Base-by-base conservation (phyloP, 2,329 filamentous ascomycete species). In the Penicillium sp. region DNA sequence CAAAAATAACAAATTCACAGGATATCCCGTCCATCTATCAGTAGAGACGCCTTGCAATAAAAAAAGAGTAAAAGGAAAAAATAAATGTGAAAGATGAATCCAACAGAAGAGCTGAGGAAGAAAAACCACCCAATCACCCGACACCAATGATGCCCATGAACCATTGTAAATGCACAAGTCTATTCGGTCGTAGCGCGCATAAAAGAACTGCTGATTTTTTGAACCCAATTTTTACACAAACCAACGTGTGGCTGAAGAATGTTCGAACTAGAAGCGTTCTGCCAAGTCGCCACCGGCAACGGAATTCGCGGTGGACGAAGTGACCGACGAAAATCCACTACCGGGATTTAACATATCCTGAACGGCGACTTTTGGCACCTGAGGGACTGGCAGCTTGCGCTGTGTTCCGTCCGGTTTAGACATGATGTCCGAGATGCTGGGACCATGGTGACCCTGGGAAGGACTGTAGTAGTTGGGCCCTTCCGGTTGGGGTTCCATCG, bases 371-470 rank as follows among this genome's bases (percentile, higher is more conserved):
- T 93, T 93, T 48, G 88, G 88, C 3, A 90, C 80, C 70, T 91
- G 87, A 5, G 89, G 89, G 15, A 95, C 87, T 0, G 91, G 91
- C 17, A 97, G 76, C 70, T 96, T 97, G 61, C 91, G 78, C 72
- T 93, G 87, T 22, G 86, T 85, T 33, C 88, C 88, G 56, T 96
- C 90, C 1, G 88, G 80, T 58, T 85, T 84, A 64, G 85, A 88
- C 74, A 97, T 93, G 64, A 97, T 97, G 67, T 97, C 91, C 51
- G 84, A 87, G 60, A 97, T 84, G 34, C 87, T 86, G 51, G 94
- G 80, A 34, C 89, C 89, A 48, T 76, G 80, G 59, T 79, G 74
- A 48, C 76, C 73, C 61, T 72, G 76, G 46, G 67, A 71, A n/a
- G 77, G 77, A 47, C 77, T 75, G 63, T 79, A 81, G 8, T 78